These are phyloP conservation scores for Globisporangium viniferum DNA, from an alignment of 352 stramenopile species.

Conservation along the genomic window DNA sequence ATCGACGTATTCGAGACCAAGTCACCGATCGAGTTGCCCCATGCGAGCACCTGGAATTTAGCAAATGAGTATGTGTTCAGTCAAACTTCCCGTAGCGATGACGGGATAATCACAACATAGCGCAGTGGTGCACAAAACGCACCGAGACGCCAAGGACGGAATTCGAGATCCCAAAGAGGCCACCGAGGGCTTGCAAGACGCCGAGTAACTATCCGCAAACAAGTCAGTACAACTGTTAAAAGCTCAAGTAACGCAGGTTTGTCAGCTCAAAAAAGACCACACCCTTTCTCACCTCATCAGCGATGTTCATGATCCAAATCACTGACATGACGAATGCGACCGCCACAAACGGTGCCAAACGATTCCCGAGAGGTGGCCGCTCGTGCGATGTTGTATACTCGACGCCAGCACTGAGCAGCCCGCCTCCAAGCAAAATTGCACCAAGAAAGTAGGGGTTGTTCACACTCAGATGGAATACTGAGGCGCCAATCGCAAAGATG, in stretches of 20 bases:
- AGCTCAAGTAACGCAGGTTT: background rate
- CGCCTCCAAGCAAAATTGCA: constrained; percentile 39
- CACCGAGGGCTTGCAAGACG: constrained; percentile 68
- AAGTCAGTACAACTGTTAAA: background rate
- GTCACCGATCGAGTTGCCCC: constrained; percentile 79
- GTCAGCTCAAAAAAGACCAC: background rate
- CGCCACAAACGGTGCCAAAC: constrained; percentile 55
- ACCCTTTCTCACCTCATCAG: constrained; percentile 44
- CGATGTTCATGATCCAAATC: constrained; percentile 87
- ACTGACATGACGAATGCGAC: constrained; percentile 84
- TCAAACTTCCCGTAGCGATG: background rate
- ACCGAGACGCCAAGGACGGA: constrained; percentile 78
- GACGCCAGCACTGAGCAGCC: constrained; percentile 37
- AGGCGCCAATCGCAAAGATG: constrained; percentile 51
- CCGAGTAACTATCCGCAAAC: constrained; percentile 36
- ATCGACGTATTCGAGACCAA: constrained; percentile 80
- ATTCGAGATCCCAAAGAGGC: constrained; percentile 73
- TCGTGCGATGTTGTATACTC: constrained; percentile 42
- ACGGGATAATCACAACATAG: background rate
- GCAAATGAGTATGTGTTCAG: background rate
- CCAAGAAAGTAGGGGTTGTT: constrained; percentile 45
- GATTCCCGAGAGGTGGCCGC: constrained; percentile 43
- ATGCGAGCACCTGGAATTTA: constrained; percentile 59
- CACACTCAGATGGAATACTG: constrained; percentile 50
- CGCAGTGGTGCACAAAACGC: constrained; percentile 14